Evolutionary conservation across 805 yeast species (phyloP).

Genomic region (Trichomonascus vanleenenianus): DNA sequence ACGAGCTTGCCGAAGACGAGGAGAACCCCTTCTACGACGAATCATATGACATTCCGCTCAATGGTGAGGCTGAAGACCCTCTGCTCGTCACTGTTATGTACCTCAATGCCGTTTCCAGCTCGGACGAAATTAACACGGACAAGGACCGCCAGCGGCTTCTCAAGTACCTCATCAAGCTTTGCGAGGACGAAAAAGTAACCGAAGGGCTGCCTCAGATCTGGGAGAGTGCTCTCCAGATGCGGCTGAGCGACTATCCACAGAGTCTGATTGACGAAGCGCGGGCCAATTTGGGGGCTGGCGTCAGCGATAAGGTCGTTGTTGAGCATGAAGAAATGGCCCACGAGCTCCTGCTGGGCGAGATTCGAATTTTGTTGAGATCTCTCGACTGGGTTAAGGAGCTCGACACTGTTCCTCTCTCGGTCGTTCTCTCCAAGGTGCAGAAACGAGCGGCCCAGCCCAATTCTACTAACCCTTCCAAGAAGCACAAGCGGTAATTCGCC

Average conservation of each 20-base stretch:
- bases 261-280: slow-evolving; percentile 1
- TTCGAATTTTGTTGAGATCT: slow-evolving; percentile 19
- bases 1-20: slow-evolving; percentile 15
- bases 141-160: slow-evolving; percentile 6
- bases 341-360: slow-evolving; percentile 24
- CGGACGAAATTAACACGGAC: slow-evolving; percentile 1
- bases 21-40: slow-evolving; percentile 19
- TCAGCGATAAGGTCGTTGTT: slow-evolving; percentile 4
- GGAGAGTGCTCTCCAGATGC: slow-evolving; percentile 9
- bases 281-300: not conserved
- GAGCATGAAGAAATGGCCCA: slow-evolving; percentile 18
- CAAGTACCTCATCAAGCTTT: slow-evolving; percentile 7
- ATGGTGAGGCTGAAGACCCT: slow-evolving; percentile 13
- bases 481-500: slow-evolving; percentile 3
- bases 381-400: slow-evolving; percentile 17
- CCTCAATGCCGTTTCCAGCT: slow-evolving; percentile 1
- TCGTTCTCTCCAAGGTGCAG: not conserved
- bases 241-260: slow-evolving; percentile 18
- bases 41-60: slow-evolving; percentile 16
- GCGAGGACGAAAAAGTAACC: slow-evolving; percentile 11
- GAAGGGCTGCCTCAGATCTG: slow-evolving; percentile 11
- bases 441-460: not conserved
- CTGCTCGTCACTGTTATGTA: slow-evolving; percentile 2
- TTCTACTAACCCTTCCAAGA: slow-evolving; percentile 1
- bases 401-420: not conserved